These are phyloP conservation scores for Protomyces arabidopsidicola DNA, from an alignment of 1,139 yeast genomes.

Conservation along the genomic window DNA sequence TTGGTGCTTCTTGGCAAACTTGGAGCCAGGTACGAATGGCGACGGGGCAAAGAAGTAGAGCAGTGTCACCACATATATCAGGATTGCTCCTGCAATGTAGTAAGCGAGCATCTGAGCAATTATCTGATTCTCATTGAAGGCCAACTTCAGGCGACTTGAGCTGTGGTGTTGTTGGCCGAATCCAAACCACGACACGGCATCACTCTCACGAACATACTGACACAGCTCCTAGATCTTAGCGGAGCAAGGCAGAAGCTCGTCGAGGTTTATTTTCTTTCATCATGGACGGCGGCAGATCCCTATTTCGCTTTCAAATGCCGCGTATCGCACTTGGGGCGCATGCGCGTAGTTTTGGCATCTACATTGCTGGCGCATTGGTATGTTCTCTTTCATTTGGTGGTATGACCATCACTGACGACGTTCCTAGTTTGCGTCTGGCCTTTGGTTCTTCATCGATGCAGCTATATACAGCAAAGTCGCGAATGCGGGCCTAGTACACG, in stretches of 20 bases:
- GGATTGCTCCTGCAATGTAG: slow-evolving; percentile 9
- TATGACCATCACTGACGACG: too few species aligned
- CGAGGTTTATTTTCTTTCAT: neutral
- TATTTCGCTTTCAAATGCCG: slow-evolving; percentile 22
- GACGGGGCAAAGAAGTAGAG: slow-evolving; percentile 23
- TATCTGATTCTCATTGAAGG: neutral
- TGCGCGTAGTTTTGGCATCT: slow-evolving; percentile 21
- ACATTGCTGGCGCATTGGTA: slow-evolving; percentile 12
- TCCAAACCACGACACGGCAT: too few species aligned
- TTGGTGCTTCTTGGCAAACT: slow-evolving; percentile 22
- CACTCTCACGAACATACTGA: neutral
- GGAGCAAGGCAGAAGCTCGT: too few species aligned
- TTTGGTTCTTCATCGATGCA: slow-evolving; percentile 85
- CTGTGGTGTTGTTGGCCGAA: neutral
- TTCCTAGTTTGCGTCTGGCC: slow-evolving; percentile 64
- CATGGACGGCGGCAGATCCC: neutral
- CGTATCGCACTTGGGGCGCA: slow-evolving; percentile 14
- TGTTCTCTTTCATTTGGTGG: too few species aligned
- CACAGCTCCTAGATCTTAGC: too few species aligned
- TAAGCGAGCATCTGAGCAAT: neutral
- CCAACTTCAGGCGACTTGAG: neutral
- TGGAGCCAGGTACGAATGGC: slow-evolving; percentile 17
- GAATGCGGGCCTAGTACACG: slow-evolving; percentile 81
- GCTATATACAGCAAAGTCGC: slow-evolving; percentile 78
- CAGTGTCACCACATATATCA: slow-evolving; percentile 10